phyloP scores from a whole-genome alignment of 345 rosid species.

The Populus nigra region DNA sequence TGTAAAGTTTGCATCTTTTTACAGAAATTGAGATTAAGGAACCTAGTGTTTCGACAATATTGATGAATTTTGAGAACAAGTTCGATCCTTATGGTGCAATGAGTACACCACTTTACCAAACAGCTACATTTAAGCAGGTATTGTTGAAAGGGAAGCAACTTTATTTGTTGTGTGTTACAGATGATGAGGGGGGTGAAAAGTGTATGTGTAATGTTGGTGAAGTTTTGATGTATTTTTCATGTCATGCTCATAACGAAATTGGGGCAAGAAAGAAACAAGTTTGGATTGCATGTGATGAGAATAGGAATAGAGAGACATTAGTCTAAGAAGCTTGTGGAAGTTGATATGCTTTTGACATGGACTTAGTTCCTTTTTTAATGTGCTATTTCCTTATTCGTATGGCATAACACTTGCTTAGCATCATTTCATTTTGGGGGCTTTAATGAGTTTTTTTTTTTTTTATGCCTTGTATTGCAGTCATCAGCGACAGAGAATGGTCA shows the following conservation, averaged over 20 bases:
- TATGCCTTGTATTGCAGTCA: constrained; percentile 47
- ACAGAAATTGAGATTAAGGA: constrained; percentile 49
- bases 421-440: constrained; percentile 1
- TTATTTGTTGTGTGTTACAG: neutral
- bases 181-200: neutral
- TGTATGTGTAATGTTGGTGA: neutral
- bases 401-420: neutral
- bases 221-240: neutral
- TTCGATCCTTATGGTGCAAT: constrained; percentile 84
- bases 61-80: constrained; percentile 63
- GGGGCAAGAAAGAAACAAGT: neutral
- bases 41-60: constrained; percentile 62
- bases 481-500: constrained; percentile 77
- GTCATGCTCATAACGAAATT: neutral
- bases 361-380: neutral
- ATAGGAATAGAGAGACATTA: neutral
- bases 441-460: neutral
- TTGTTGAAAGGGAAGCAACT: neutral
- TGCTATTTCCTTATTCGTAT: neutral
- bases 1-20: neutral
- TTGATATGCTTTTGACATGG: neutral
- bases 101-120: constrained; percentile 90
- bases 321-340: neutral
- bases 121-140: constrained; percentile 94
- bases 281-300: neutral